These are phyloP conservation scores for Colletotrichum chlorophyti DNA, from an alignment of 2,329 filamentous ascomycete genomes.

Conservation along the genomic window DNA sequence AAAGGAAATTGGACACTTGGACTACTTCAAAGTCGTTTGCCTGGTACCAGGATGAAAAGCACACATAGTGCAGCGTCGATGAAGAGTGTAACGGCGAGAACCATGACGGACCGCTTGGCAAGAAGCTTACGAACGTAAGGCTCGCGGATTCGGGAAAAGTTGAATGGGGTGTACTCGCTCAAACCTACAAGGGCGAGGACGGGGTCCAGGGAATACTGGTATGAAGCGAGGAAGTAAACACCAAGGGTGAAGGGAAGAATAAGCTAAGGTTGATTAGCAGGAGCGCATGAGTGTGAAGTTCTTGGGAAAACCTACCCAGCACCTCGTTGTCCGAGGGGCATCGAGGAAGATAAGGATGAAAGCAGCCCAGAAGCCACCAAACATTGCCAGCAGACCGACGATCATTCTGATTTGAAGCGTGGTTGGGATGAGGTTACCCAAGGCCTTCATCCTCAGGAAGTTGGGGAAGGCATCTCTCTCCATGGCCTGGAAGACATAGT, in stretches of 20 bases:
- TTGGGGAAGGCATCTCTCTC: conserved; percentile 98
- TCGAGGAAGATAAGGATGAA: conserved; percentile 94
- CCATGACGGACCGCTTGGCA: conserved; percentile 82
- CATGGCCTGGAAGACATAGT: conserved; percentile 99
- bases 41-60: conserved; percentile 94
- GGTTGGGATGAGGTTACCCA: conserved; percentile 93
- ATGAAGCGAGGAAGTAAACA: conserved; percentile 86
- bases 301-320: conserved; percentile 72
- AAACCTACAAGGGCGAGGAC: conserved; percentile 86
- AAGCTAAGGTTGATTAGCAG: conserved; percentile 43
- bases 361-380: conserved; percentile 91
- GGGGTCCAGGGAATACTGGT: conserved; percentile 95
- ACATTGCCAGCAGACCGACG: conserved; percentile 83
- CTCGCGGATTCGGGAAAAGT: conserved; percentile 86
- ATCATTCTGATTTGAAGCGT: conserved; percentile 88
- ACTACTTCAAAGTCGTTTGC: conserved; percentile 78
- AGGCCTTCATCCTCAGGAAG: conserved; percentile 91
- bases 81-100: conserved; percentile 76
- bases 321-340: conserved; percentile 73
- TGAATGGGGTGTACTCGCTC: conserved; percentile 97
- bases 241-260: conserved; percentile 93
- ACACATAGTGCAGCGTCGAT: conserved; percentile 84
- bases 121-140: conserved; percentile 89
- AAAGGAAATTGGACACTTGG: not conserved
- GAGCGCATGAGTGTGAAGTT: not conserved